Evolutionary conservation across 345 rosid genomes (phyloP).

Genomic region (Eucalyptus guilfoylei): DNA sequence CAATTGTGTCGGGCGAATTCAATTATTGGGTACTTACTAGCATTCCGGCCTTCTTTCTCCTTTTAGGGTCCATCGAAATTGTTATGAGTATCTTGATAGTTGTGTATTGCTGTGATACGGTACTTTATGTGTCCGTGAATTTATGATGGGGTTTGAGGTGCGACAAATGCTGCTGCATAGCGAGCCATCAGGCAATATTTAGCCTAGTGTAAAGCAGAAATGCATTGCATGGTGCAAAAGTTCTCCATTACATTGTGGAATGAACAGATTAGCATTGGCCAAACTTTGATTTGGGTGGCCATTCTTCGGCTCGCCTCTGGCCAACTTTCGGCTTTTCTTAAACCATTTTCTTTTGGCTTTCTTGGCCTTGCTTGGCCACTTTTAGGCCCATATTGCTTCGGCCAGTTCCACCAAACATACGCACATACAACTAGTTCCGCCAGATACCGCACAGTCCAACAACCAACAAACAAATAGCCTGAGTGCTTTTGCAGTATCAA

Average conservation of each 20-base stretch:
- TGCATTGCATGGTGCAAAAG: neutral
- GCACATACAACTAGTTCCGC: neutral
- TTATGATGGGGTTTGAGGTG: neutral
- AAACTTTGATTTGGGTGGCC: neutral
- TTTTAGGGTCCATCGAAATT: neutral
- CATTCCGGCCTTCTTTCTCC: fast-evolving
- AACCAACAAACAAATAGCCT: neutral
- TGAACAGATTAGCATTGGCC: neutral
- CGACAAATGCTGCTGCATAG: too few relatives aligned
- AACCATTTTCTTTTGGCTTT: neutral
- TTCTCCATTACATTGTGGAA: neutral
- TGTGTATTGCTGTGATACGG: neutral
- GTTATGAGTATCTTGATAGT: neutral
- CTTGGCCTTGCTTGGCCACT: neutral
- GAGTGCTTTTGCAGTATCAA: neutral
- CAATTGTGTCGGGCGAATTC: fast-evolving
- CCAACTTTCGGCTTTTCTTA: neutral
- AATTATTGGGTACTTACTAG: neutral
- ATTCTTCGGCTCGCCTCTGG: neutral
- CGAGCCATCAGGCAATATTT: neutral
- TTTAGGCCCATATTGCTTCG: neutral
- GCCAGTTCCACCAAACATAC: neutral
- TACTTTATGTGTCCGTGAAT: neutral
- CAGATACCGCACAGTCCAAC: neutral
- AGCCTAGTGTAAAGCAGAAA: neutral